phyloP scores from a whole-genome alignment of 192 early-diverging fungal species.

The Backusella morwellensis region DNA sequence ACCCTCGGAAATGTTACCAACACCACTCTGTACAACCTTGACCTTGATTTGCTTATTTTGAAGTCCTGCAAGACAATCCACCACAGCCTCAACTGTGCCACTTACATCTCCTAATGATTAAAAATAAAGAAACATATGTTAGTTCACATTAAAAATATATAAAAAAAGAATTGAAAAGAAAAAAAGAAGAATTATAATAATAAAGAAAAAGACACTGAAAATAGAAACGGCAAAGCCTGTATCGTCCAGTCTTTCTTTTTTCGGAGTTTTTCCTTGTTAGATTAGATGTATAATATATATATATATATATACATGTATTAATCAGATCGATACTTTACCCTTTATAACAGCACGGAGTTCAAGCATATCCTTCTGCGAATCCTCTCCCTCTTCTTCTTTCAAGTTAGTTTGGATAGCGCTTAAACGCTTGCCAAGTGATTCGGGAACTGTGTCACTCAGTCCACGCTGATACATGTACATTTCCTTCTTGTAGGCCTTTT shows the following conservation, averaged over 20 bases:
- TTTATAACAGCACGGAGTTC: slow-evolving; percentile 68
- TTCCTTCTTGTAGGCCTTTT: slow-evolving; percentile 55
- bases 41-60: slow-evolving; percentile 75
- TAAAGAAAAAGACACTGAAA: neutral
- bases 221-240: neutral
- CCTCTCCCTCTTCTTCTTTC: slow-evolving; percentile 36
- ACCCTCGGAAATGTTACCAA: slow-evolving; percentile 84
- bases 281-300: neutral
- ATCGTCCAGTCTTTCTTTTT: neutral
- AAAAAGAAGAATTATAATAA: neutral
- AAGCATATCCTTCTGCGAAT: slow-evolving; percentile 41
- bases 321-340: slow-evolving; percentile 34
- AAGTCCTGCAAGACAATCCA: slow-evolving; percentile 70
- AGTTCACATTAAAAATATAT: neutral
- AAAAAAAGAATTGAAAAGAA: slow-evolving; percentile 8
- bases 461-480: slow-evolving; percentile 70
- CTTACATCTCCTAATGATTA: slow-evolving; percentile 73
- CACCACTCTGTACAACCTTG: slow-evolving; percentile 74
- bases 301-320: neutral
- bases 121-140: neutral
- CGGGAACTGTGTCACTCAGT: slow-evolving; percentile 50
- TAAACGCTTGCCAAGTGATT: slow-evolving; percentile 32
- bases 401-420: slow-evolving; percentile 25
- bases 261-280: slow-evolving; percentile 11
- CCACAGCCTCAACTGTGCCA: slow-evolving; percentile 88